Evolutionary conservation across 805 yeast genomes (phyloP), one percentile per base, ranked within the genome.

Genomic region (Myxozyma vanderwaltii): DNA sequence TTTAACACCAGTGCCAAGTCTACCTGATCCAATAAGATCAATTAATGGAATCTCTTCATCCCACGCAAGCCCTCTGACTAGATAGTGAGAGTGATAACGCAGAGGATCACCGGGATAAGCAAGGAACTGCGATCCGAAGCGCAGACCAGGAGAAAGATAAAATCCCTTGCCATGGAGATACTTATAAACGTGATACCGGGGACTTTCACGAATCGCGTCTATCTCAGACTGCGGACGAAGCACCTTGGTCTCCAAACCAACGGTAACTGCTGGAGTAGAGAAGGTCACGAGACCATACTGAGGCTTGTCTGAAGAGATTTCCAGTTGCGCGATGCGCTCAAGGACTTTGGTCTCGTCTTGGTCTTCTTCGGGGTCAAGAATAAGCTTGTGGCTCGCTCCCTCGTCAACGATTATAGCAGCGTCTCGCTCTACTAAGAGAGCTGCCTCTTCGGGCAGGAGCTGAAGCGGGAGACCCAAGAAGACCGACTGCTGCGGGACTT

Each of bases 31-130:
- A 0, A 90, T 83, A 15, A 91, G 71, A 43, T 82, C 82, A 43
- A 81, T 68, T 40, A 90, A 68, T 1, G 81, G 81, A 24, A 87
- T 78, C 61, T 81, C 80, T 50, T 83, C 81, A 36, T 80, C 79
- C 63, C 80, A 75, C 26, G 72, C 74, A 13, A 77, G 64, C 0
- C 84, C 77, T 49, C 82, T 81, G 1, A 89, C 87, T 4, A 89
- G 85, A 63, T 85, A 77, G 72, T 92, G 97, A 1, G 97, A 88
- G 73, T 92, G 99, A 69, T 83, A 94, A 48, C 94, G 73, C 54
- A 92, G 75, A 6, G 98, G 96, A 70, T 92, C 99, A 1, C 97
- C 98, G 0, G 97, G 98, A 65, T 92, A 92, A 1, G 91, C 91
- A 58, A 94, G 82, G 68, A 83, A 91, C 55, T 84, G 84, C 4